These are phyloP conservation scores for Typha latifolia DNA, from an alignment of 176 grass and related monocot species.

Conservation along the genomic window DNA sequence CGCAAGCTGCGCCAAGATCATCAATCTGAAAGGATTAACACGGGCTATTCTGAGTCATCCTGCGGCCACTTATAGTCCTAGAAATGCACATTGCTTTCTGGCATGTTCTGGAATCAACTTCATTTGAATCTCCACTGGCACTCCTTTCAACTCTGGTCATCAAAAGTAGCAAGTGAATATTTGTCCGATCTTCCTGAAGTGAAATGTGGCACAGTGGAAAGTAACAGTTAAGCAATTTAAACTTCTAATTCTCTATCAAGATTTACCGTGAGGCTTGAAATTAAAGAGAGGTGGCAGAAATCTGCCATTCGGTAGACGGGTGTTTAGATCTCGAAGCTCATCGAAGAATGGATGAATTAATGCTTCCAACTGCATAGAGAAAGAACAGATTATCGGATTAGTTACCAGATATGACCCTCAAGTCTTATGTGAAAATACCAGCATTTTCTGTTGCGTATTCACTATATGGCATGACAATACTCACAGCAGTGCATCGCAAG, in stretches of 20 bases:
- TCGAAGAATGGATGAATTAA: slow-evolving; percentile 78
- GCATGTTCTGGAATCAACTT: slow-evolving; percentile 77
- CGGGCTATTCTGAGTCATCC: neutral
- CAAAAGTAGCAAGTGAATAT: slow-evolving; percentile 23
- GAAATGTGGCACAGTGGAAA: slow-evolving; percentile 1
- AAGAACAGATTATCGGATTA: neutral
- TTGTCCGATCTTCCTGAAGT: neutral
- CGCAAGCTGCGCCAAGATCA: too few species aligned
- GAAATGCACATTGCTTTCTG: slow-evolving; percentile 29
- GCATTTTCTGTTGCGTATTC: neutral
- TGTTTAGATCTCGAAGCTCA: slow-evolving; percentile 56
- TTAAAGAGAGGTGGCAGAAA: slow-evolving; percentile 75
- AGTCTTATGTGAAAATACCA: neutral
- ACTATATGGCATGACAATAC: slow-evolving; percentile 19
- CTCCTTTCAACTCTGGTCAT: slow-evolving; percentile 57
- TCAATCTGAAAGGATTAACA: neutral
- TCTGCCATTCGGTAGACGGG: slow-evolving; percentile 58
- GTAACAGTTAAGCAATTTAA: too few species aligned
- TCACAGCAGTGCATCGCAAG: slow-evolving; percentile 70
- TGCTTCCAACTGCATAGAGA: slow-evolving; percentile 49
- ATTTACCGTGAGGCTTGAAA: slow-evolving; percentile 74
- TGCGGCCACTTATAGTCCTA: slow-evolving; percentile 17
- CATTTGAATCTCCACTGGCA: slow-evolving; percentile 38
- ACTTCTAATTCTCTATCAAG: neutral
- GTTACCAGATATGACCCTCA: neutral